Evolutionary conservation across 345 rosid species (phyloP).

Genomic region (Syzygium jambos): DNA sequence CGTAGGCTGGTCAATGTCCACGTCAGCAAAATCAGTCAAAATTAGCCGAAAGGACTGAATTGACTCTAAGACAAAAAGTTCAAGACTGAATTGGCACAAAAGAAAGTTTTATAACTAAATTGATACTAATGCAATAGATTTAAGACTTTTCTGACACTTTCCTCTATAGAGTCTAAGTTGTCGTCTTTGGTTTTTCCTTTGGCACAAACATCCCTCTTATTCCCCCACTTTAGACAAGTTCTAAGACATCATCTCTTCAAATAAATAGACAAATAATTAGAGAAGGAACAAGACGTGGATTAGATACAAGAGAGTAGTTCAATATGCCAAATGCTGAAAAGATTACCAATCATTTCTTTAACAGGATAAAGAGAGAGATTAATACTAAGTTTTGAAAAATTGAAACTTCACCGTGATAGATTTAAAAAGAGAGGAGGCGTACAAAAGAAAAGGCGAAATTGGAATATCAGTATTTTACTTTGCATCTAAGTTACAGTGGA

Average conservation of each 20-base stretch:
- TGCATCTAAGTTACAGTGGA: not conserved
- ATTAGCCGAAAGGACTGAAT: too few species aligned
- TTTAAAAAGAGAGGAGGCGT: not conserved
- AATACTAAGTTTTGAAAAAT: not conserved
- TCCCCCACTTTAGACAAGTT: too few species aligned
- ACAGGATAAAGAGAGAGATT: not conserved
- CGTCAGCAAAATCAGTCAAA: too few species aligned
- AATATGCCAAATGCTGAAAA: not conserved
- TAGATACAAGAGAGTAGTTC: not conserved
- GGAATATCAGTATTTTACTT: not conserved
- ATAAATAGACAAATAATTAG: not conserved
- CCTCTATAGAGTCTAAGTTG: not conserved
- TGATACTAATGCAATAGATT: too few species aligned
- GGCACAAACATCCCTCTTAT: not conserved
- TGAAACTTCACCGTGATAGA: not conserved
- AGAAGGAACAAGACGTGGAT: not conserved
- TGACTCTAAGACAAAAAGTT: too few species aligned
- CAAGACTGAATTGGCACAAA: too few species aligned
- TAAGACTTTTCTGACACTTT: too few species aligned
- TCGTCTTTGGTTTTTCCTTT: not conserved
- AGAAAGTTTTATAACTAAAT: too few species aligned
- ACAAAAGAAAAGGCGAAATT: not conserved
- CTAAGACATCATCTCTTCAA: not conserved
- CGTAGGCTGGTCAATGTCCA: too few species aligned
- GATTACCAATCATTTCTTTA: not conserved